These are phyloP conservation scores for Mercurialis annua DNA, from an alignment of 345 rosid genomes.

Conservation along the genomic window DNA sequence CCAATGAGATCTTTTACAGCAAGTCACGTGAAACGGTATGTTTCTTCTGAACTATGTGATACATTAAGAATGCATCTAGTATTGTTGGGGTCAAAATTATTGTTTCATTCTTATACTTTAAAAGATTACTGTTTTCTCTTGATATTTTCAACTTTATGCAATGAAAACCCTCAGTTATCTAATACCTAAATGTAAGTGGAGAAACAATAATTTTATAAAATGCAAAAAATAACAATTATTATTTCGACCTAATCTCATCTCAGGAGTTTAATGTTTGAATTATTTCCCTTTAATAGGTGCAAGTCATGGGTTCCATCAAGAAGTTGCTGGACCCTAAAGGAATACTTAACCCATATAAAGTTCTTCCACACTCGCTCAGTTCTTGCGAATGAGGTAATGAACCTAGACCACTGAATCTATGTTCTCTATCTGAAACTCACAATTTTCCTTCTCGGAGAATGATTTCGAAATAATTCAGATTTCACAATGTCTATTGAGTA, in stretches of 20 bases:
- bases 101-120: too few relatives aligned
- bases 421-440: not conserved
- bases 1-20: constrained; percentile 75
- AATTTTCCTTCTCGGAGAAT: not conserved
- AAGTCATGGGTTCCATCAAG: constrained; percentile 75
- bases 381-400: constrained; percentile 3
- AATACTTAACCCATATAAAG: constrained; percentile 88
- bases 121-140: too few relatives aligned
- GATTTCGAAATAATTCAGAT: not conserved
- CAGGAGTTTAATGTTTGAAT: constrained; percentile 19
- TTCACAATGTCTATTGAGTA: not conserved
- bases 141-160: too few relatives aligned
- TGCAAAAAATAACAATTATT: too few relatives aligned
- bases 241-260: too few relatives aligned
- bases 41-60: constrained; percentile 8
- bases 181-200: too few relatives aligned
- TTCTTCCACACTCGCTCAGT: constrained; percentile 49
- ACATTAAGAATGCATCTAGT: not conserved
- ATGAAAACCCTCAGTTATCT: too few relatives aligned
- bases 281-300: constrained; percentile 41
- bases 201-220: too few relatives aligned
- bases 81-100: too few relatives aligned
- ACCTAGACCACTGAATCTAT: not conserved
- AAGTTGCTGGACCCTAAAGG: constrained; percentile 75
- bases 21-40: constrained; percentile 74